A percentile compares a stretch with the other conserved stretches of the same genome.
These are phyloP conservation scores for Amphibolis antarctica DNA, from an alignment of 106 monocot genomes.

Conservation along the genomic window DNA sequence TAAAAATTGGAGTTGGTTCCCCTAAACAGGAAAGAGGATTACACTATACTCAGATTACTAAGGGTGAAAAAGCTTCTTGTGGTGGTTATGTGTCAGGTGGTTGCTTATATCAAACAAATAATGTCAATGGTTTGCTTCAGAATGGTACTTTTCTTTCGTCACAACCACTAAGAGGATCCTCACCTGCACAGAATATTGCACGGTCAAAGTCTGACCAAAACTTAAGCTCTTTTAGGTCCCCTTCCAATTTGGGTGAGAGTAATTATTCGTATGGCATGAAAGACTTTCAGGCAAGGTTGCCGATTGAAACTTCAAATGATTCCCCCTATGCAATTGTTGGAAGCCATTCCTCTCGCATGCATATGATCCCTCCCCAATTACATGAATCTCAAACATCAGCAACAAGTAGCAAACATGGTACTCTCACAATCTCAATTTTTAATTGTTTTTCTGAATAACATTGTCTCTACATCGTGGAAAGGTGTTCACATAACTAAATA, in stretches of 20 bases:
- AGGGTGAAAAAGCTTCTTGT: slow-evolving; percentile 18
- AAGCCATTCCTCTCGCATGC: slow-evolving; percentile 16
- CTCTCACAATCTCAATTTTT: slow-evolving; percentile 14
- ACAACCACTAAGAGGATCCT: slow-evolving; percentile 26
- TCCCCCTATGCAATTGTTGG: slow-evolving; percentile 6
- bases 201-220: slow-evolving; percentile 64
- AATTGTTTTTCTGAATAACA: slow-evolving; percentile 16
- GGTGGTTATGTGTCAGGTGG: slow-evolving; percentile 13
- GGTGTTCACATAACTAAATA: slow-evolving; percentile 20
- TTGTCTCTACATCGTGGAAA: slow-evolving; percentile 15
- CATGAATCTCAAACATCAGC: slow-evolving; percentile 7
- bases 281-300: slow-evolving; percentile 24
- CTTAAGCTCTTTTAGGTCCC: slow-evolving; percentile 30
- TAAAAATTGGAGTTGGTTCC: slow-evolving; percentile 23
- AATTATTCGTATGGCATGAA: slow-evolving; percentile 24
- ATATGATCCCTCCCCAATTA: slow-evolving; percentile 23
- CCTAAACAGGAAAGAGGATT: slow-evolving; percentile 33
- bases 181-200: slow-evolving; percentile 27
- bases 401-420: slow-evolving; percentile 15
- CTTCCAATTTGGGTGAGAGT: slow-evolving; percentile 25
- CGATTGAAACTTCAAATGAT: slow-evolving; percentile 22
- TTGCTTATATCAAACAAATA: slow-evolving; percentile 23
- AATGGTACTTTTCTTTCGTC: slow-evolving; percentile 31
- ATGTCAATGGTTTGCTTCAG: slow-evolving; percentile 29
- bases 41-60: slow-evolving; percentile 30